Base-by-base conservation (phyloP, 2,329 filamentous ascomycete species). In the Claviceps pazoutovae region DNA sequence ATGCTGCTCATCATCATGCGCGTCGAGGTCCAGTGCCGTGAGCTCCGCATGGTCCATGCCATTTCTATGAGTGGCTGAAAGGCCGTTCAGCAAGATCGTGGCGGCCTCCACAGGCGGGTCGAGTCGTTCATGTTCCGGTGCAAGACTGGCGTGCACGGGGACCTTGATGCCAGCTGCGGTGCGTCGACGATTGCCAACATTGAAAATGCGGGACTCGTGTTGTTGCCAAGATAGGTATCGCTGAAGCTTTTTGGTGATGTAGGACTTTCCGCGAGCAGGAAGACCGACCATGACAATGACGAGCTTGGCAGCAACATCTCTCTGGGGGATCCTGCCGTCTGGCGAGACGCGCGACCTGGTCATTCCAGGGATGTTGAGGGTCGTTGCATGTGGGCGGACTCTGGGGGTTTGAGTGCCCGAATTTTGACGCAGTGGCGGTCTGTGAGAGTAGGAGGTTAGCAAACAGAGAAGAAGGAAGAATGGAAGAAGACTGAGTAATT, bases 261-360 rank as follows among this genome's bases (percentile, higher is more conserved):
- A 98, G 51, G 90, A 96, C 72, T 98, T 98, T 64, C 93, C 93
- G 61, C 93, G 78, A 9, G 93, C 93, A 2, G 93, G 93, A 60
- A 98, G 72, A 56, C 93, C 93, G 55, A 98, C 93, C 93, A 98
- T 98, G 66, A 98, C 83, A 61, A 98, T 95, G 64, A 97, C 88
- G 56, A 98, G 75, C 74, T 98, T 98, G 42, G 93, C 86, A 48
- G 90, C 93, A 48, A 98, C 86, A 76, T 98, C 93, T 62, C 91
- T 80, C 64, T 91, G 83, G 51, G 93, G 85, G 60, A 98, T 98
- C 61, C 88, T 83, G 58, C 93, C 93, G 67, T 98, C 93, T 8
- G 93, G 93, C 1, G 93, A 98, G 48, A 95, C 88, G 63, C 88
- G 88, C 54, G 91, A 97, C 62, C 89, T 86, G 54, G 93, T 98